Evolutionary conservation across 345 rosid genomes (phyloP).

Genomic region (Alliaria petiolata): DNA sequence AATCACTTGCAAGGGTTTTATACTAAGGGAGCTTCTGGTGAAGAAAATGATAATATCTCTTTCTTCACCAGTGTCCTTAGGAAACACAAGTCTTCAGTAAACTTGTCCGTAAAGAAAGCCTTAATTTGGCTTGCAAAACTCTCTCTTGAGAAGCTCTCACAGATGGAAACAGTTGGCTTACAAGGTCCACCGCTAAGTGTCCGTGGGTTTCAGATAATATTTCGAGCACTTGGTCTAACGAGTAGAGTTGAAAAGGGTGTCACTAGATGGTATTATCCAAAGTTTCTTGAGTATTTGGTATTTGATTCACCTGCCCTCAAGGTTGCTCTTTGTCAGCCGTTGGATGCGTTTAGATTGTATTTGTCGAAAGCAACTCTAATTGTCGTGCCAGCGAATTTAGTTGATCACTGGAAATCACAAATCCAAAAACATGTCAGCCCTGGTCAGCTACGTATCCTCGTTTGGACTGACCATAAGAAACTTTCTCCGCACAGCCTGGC

Average conservation of each 20-base stretch:
- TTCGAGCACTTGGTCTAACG: slow-evolving; percentile 76
- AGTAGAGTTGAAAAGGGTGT: slow-evolving; percentile 59
- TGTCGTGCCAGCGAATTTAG: slow-evolving; percentile 89
- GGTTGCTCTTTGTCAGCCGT: slow-evolving; percentile 70
- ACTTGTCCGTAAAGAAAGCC: slow-evolving; percentile 56
- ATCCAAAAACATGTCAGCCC: slow-evolving; percentile 74
- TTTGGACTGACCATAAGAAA: slow-evolving; percentile 64
- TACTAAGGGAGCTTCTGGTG: slow-evolving; percentile 58
- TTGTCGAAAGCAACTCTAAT: slow-evolving; percentile 84
- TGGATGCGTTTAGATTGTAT: slow-evolving; percentile 72
- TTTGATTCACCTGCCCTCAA: slow-evolving; percentile 88
- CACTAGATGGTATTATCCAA: slow-evolving; percentile 77
- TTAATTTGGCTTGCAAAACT: slow-evolving; percentile 78
- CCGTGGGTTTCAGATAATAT: slow-evolving; percentile 53
- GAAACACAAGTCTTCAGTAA: slow-evolving; percentile 52
- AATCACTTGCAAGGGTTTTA: slow-evolving; percentile 74
- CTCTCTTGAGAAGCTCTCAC: slow-evolving; percentile 59
- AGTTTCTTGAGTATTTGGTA: slow-evolving; percentile 59
- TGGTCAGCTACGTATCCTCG: slow-evolving; percentile 68
- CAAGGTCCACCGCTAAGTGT: slow-evolving; percentile 54
- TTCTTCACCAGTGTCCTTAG: slow-evolving; percentile 73
- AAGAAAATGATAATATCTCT: slow-evolving; percentile 54
- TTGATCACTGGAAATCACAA: slow-evolving; percentile 93
- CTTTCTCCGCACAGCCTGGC: slow-evolving; percentile 84
- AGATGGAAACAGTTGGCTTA: slow-evolving; percentile 85